These are phyloP conservation scores for Pharnaceum exiguum DNA, from an alignment of 148 eudicot genomes.

Conservation along the genomic window DNA sequence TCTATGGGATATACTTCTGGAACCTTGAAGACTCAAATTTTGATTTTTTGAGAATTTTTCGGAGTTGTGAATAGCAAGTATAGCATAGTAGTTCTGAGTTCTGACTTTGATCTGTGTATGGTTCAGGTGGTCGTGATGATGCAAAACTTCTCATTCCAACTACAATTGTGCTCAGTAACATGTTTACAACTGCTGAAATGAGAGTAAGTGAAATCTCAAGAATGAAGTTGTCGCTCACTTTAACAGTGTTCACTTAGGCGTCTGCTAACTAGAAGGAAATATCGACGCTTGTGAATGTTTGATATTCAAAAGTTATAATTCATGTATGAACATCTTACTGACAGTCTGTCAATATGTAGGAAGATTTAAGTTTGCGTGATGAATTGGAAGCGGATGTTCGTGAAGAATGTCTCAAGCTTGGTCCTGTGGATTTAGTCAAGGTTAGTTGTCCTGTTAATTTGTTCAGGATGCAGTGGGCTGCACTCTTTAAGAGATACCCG, in stretches of 20 bases:
- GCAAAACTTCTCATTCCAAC: conserved; percentile 75
- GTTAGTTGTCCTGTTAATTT: conserved; percentile 25
- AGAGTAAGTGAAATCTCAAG: conserved; percentile 48
- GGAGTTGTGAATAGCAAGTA: not conserved
- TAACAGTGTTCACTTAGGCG: no score
- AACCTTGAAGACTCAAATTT: no score
- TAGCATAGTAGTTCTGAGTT: not conserved
- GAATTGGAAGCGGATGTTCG: conserved; percentile 79
- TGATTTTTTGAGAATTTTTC: no score
- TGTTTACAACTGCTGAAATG: conserved; percentile 87
- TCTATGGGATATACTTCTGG: no score
- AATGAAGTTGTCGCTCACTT: no score
- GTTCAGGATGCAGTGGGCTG: not conserved
- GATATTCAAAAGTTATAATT: no score
- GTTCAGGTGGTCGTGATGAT: conserved; percentile 91
- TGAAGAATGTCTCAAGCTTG: conserved; percentile 82
- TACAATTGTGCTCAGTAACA: conserved; percentile 73
- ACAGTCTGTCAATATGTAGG: conserved; percentile 36
- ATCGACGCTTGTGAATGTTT: no score
- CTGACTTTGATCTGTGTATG: not conserved
- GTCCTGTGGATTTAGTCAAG: conserved; percentile 86
- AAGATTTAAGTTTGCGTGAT: conserved; percentile 52
- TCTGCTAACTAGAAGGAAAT: no score
- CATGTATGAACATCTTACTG: conserved; percentile 7
- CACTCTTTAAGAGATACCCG: no score